A percentile compares a stretch with the other conserved stretches of the same genome.
phyloP scores from a whole-genome alignment of 331 rosid genomes.

The Cucumis variabilis region DNA sequence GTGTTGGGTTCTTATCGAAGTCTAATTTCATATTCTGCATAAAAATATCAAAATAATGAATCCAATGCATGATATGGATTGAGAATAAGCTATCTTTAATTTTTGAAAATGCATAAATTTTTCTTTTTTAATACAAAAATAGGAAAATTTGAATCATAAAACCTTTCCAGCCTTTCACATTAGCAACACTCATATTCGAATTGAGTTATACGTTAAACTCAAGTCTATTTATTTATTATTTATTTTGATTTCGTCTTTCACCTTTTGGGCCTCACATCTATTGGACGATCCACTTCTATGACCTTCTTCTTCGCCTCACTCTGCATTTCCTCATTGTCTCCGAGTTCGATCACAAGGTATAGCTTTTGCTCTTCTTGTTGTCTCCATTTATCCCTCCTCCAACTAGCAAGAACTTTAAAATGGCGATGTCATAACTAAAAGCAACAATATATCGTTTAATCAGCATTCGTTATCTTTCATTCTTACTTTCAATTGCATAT shows the following conservation, averaged over 20 bases:
- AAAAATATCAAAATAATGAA: too few relatives aligned
- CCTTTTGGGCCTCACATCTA: constrained; percentile 7
- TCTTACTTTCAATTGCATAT: neutral
- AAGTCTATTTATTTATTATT: too few relatives aligned
- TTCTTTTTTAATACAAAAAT: too few relatives aligned
- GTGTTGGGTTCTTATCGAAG: too few relatives aligned
- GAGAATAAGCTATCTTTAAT: too few relatives aligned
- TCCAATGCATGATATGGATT: too few relatives aligned
- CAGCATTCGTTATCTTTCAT: neutral
- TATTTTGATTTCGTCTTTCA: neutral
- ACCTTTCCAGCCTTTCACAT: too few relatives aligned
- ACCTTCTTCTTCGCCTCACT: constrained; percentile 33
- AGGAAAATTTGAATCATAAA: too few relatives aligned
- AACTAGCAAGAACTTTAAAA: neutral
- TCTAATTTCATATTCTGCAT: too few relatives aligned
- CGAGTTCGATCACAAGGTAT: constrained; percentile 96
- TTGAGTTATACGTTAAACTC: too few relatives aligned
- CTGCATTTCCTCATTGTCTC: constrained; percentile 66
- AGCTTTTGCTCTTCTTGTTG: neutral
- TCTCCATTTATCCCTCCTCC: neutral
- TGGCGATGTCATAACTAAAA: neutral
- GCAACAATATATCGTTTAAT: neutral
- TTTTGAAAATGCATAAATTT: too few relatives aligned
- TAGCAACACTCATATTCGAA: too few relatives aligned
- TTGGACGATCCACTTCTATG: constrained; percentile 57